These are phyloP conservation scores for Starmerella bombi DNA, from an alignment of 805 yeast species.

Conservation along the genomic window DNA sequence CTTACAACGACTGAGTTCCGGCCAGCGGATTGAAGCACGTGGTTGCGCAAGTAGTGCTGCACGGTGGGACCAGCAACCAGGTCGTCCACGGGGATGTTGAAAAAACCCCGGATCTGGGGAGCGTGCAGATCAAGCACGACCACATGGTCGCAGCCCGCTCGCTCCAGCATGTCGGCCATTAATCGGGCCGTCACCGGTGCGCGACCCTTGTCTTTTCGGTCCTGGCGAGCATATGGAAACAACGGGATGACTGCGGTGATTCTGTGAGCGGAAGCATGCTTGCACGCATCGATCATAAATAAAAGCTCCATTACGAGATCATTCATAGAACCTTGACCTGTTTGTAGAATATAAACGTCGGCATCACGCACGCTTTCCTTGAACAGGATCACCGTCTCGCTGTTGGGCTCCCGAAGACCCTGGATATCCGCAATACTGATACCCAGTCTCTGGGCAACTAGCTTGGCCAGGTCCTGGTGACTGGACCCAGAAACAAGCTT, in stretches of 20 bases:
- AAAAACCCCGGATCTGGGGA: slow-evolving; percentile 94
- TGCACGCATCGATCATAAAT: slow-evolving; percentile 85
- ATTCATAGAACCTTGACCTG: slow-evolving; percentile 75
- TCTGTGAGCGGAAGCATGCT: slow-evolving; percentile 87
- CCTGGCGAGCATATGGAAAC: slow-evolving; percentile 96
- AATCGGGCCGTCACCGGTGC: slow-evolving; percentile 95
- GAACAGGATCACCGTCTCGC: slow-evolving; percentile 76
- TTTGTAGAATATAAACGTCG: slow-evolving; percentile 73
- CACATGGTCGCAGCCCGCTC: slow-evolving; percentile 92
- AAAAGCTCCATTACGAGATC: slow-evolving; percentile 78
- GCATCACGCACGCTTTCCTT: slow-evolving; percentile 86
- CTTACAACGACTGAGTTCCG: slow-evolving; percentile 67
- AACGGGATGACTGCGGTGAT: slow-evolving; percentile 91
- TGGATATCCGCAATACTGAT: slow-evolving; percentile 59
- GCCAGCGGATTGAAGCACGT: slow-evolving; percentile 32
- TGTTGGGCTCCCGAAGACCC: slow-evolving; percentile 74
- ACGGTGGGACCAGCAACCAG: slow-evolving; percentile 90
- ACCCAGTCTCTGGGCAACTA: slow-evolving; percentile 54
- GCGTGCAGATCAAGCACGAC: slow-evolving; percentile 97
- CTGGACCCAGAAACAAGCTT: slow-evolving; percentile 59
- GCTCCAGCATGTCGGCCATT: slow-evolving; percentile 78
- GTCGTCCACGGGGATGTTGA: slow-evolving; percentile 89
- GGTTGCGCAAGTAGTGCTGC: slow-evolving; percentile 61
- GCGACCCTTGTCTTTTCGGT: slow-evolving; percentile 86
- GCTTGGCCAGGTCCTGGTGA: slow-evolving; percentile 70